A percentile compares a stretch with the other conserved stretches of the same genome.
Conservation (phyloP, 306 rosid genomes). For the Erythrophleum fordii region DNA sequence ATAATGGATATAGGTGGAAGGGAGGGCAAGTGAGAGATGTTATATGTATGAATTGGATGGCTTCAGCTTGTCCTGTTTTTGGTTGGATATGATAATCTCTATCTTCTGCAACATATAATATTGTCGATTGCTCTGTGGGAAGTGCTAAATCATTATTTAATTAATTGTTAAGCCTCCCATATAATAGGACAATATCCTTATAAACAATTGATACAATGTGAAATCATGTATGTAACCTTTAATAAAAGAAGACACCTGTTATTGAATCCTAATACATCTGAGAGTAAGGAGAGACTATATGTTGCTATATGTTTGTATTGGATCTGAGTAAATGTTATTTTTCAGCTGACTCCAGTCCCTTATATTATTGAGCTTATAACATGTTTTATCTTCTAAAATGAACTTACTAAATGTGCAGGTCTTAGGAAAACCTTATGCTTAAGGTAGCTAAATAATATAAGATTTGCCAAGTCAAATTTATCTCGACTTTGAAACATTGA, state of each 20-base stretch:
- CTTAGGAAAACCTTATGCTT: slow-evolving; percentile 24
- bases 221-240: too few relatives aligned
- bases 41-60: background rate
- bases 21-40: background rate
- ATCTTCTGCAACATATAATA: background rate
- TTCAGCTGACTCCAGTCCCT: slow-evolving; percentile 16
- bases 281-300: background rate
- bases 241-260: background rate
- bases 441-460: slow-evolving; percentile 22
- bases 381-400: slow-evolving; percentile 27
- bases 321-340: slow-evolving; percentile 63
- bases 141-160: background rate
- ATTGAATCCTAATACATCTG: background rate
- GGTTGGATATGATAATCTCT: background rate
- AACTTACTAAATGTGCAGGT: slow-evolving; percentile 1
- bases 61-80: background rate
- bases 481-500: slow-evolving; percentile 20
- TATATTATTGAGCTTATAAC: slow-evolving; percentile 19
- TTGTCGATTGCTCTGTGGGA: background rate
- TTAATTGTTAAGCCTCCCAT: background rate
- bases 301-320: slow-evolving; percentile 58
- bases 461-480: slow-evolving; percentile 24
- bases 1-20: background rate
- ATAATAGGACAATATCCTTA: background rate
- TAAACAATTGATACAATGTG: too few relatives aligned